Evolutionary conservation across 202 grass and related monocot genomes (phyloP).

Genomic region (Brachypodium distachyon): DNA sequence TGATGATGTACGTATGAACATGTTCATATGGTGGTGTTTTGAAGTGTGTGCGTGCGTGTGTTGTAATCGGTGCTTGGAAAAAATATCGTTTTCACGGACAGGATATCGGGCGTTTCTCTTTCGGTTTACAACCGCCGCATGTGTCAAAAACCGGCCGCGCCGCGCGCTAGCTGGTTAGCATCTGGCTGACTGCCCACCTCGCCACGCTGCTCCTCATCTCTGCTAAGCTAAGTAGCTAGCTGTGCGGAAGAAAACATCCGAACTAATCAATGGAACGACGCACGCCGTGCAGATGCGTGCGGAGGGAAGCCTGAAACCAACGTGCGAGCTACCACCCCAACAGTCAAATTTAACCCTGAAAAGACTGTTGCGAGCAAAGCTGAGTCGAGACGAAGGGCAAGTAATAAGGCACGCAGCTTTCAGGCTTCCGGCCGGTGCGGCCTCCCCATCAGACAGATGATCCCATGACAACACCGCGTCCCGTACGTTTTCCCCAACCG

Average conservation of each 20-base stretch:
- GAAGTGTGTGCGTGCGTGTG: too few species aligned
- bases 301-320: background rate
- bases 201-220: background rate
- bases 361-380: too few species aligned
- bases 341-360: background rate
- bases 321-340: background rate
- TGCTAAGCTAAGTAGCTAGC: background rate
- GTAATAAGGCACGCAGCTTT: conserved; percentile 10
- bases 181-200: background rate
- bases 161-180: too few species aligned
- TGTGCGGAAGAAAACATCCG: background rate
- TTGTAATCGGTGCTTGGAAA: too few species aligned
- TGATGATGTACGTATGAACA: too few species aligned
- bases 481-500: background rate
- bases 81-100: too few species aligned
- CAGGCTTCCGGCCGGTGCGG: background rate
- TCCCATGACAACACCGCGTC: background rate
- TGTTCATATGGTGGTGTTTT: too few species aligned
- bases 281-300: background rate
- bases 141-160: background rate
- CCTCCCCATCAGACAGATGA: conserved; percentile 17
- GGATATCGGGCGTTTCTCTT: too few species aligned
- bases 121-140: too few species aligned
- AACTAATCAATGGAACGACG: background rate
- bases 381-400: background rate